Percentiles rank a stretch among this genome's conserved stretches.
Conservation (phyloP, 495 filamentous ascomycete species). For the Xylaria palmicola region DNA sequence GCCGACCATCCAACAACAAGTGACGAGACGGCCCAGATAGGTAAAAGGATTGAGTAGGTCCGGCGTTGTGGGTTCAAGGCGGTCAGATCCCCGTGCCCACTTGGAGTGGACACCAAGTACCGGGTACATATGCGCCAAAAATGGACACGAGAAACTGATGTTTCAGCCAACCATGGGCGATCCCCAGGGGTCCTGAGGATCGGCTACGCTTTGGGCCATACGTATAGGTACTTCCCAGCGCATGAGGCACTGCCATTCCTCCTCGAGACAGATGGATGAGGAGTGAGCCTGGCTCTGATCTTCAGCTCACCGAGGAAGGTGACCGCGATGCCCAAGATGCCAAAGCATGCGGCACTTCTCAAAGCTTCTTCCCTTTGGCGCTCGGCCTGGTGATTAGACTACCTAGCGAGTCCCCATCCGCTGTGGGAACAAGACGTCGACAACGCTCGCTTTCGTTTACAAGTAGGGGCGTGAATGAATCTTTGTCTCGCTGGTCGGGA, state of each 20-base stretch:
- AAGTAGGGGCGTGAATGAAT: no score
- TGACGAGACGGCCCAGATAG: background rate
- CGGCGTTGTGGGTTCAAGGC: conserved; percentile 4
- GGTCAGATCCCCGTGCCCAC: conserved; percentile 25
- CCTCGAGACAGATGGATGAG: no score
- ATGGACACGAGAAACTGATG: conserved; percentile 54
- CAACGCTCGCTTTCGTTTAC: background rate
- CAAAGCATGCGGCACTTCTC: no score
- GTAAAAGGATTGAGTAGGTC: background rate
- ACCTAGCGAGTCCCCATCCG: background rate
- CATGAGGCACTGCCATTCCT: no score
- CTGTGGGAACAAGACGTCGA: background rate
- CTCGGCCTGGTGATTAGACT: conserved; percentile 13
- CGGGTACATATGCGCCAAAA: conserved; percentile 44
- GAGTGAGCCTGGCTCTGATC: no score
- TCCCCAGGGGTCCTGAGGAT: conserved; percentile 18
- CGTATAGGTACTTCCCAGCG: no score
- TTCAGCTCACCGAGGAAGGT: no score
- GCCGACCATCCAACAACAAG: background rate
- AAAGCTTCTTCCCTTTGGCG: no score
- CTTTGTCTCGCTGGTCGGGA: background rate
- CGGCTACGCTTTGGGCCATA: conserved; percentile 22
- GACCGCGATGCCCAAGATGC: no score
- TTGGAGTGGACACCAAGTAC: conserved; percentile 19
- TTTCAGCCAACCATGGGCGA: conserved; percentile 46